Evolutionary conservation across 768 basidiomycete genomes (phyloP).

Genomic region (Daedalea quercina): DNA sequence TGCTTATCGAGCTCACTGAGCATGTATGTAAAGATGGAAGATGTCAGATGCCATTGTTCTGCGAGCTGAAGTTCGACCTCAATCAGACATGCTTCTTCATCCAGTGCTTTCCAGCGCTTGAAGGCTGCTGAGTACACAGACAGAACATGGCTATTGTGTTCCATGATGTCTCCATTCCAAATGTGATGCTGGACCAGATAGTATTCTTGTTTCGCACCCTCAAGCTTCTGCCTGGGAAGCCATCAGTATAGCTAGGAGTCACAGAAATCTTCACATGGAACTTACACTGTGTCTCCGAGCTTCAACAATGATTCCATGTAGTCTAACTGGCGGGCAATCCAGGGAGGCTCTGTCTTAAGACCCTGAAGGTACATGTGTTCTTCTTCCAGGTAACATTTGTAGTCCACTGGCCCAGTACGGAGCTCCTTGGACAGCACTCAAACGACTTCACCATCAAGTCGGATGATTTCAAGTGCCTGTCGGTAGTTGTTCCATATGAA

Average conservation of each 20-base stretch:
- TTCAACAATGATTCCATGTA: no score
- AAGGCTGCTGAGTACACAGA: neutral
- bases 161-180: no score
- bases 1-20: neutral
- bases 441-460: neutral
- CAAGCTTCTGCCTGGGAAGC: conserved; percentile 5
- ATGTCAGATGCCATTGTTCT: conserved; percentile 9
- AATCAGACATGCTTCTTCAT: conserved; percentile 2
- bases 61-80: conserved; percentile 11
- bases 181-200: neutral
- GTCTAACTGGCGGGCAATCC: no score
- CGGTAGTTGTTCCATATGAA: conserved; percentile 10
- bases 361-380: conserved; percentile 2
- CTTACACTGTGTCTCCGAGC: no score
- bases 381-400: conserved; percentile 5
- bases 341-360: no score
- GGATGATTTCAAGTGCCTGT: conserved; percentile 1
- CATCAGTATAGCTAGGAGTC: conserved; percentile 3
- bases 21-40: neutral
- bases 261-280: no score
- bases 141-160: neutral
- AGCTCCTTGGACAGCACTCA: neutral
- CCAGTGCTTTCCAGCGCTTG: neutral
- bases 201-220: neutral
- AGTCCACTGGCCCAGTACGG: neutral